These are phyloP conservation scores for Fusarium sp. DNA, from an alignment of 2,329 filamentous ascomycete species.

Conservation along the genomic window DNA sequence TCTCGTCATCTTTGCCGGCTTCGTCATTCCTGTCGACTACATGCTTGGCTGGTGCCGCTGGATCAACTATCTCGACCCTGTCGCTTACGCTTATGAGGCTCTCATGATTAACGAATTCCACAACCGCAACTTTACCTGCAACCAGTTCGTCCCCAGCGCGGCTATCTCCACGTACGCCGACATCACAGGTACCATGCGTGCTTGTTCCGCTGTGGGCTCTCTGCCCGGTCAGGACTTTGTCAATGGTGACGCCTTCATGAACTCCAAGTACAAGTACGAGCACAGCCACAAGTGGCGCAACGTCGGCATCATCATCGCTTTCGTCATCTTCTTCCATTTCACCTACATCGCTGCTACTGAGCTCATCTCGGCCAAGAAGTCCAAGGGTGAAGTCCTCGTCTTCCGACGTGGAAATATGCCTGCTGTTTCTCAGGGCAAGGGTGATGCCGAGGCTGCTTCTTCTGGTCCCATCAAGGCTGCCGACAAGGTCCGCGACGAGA, in stretches of 20 bases:
- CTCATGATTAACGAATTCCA: conserved; percentile 76
- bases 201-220: conserved; percentile 63
- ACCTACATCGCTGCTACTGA: conserved; percentile 65
- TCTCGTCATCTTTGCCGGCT: conserved; percentile 60
- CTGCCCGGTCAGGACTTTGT: conserved; percentile 58
- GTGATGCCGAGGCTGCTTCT: conserved; percentile 37
- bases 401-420: conserved; percentile 61
- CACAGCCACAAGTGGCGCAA: conserved; percentile 66
- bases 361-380: conserved; percentile 61
- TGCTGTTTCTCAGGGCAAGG: conserved; percentile 23
- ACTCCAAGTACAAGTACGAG: conserved; percentile 60
- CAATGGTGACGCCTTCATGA: conserved; percentile 61
- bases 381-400: conserved; percentile 71
- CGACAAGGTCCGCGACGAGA: conserved; percentile 32
- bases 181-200: conserved; percentile 46
- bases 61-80: conserved; percentile 75
- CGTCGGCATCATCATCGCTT: conserved; percentile 66
- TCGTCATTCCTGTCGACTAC: conserved; percentile 55
- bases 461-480: conserved; percentile 34
- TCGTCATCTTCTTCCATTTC: conserved; percentile 60
- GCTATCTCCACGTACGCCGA: conserved; percentile 49
- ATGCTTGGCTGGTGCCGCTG: conserved; percentile 77
- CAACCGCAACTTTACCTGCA: conserved; percentile 45
- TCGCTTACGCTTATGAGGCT: conserved; percentile 75
- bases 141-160: conserved; percentile 35